A percentile compares a stretch with the other conserved stretches of the same genome.
These are phyloP conservation scores for Canna indica DNA, from an alignment of 176 grass and related monocot genomes.

Conservation along the genomic window DNA sequence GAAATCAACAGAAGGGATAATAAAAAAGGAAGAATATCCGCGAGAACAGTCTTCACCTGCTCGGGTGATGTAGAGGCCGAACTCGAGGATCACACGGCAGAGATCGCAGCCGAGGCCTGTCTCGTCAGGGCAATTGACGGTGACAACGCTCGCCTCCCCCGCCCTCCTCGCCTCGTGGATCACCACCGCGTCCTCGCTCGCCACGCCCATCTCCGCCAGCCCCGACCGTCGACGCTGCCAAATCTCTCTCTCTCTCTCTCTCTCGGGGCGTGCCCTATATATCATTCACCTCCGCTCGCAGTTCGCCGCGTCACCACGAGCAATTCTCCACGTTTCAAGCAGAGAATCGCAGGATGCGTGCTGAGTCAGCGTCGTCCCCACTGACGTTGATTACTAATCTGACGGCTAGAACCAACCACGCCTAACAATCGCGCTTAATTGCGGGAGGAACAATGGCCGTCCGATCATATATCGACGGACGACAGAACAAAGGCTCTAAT, in stretches of 20 bases:
- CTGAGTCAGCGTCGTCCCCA: no score
- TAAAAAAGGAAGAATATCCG: not conserved
- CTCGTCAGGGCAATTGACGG: slow-evolving; percentile 89
- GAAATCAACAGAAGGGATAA: not conserved
- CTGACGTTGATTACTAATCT: no score
- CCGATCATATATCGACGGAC: no score
- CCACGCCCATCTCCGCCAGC: slow-evolving; percentile 9
- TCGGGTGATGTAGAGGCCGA: slow-evolving; percentile 81
- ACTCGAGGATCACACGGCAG: slow-evolving; percentile 89
- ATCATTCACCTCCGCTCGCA: not conserved
- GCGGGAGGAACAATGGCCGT: no score
- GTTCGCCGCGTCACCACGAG: not conserved
- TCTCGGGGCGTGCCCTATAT: not conserved
- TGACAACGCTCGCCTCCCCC: slow-evolving; percentile 55
- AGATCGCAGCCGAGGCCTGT: slow-evolving; percentile 84
- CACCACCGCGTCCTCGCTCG: slow-evolving; percentile 63
- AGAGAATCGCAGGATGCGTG: not conserved
- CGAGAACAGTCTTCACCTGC: slow-evolving; percentile 34
- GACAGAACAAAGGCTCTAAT: no score
- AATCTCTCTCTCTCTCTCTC: slow-evolving; percentile 14
- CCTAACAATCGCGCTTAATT: no score
- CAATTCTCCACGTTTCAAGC: not conserved
- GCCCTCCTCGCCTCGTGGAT: slow-evolving; percentile 37
- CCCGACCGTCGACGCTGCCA: slow-evolving; percentile 1
- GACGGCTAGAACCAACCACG: no score